Base-by-base conservation (phyloP, 129 eudicot genomes). In the Flaveria bidentis region DNA sequence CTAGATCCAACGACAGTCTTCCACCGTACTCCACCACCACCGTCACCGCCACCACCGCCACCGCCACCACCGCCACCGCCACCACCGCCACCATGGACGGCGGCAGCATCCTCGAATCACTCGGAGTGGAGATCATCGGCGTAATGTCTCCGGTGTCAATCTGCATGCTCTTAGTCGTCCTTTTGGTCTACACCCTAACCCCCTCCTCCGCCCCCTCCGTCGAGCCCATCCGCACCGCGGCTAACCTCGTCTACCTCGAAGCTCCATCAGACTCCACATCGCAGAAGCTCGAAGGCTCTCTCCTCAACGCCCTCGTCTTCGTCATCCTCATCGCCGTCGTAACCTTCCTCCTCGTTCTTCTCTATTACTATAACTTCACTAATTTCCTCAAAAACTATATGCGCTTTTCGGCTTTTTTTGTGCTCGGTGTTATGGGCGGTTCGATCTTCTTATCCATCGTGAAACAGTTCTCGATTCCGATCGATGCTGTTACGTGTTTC, bases 131-230 rank as follows among this genome's bases (percentile, higher is more conserved):
- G 28, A 86, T 95, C 76, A 89, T 86, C 78, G 90, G 86, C 75
- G 96, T 95, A 1, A 89, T 95, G 87, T 81, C 99, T 9, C 99
- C 99, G 17, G 99, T 95, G 30, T 95, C 99, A 42, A 88, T 91
- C 61, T 91, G 97, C 74, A 95, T 95, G 99, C 78, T 95, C 52
- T 63, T 89, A n/a, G 99, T 95, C 18, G 96, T 91, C 87, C 92
- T 95, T 16, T 72, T 94, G 33, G 94, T 95, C 78, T 88, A 83
- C 91, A 60, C 96, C 41, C 85, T 85, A 85, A 60, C 89, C 67
- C 50, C 89, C 18, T 44, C 83, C 47, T 2, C 89, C 74, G 17
- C 86, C 44, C 13, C 86, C 56, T 60, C 85, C 79, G 65, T 58
- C 68, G 78, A 75, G 61, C 88, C 89, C 20, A 82, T 91, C 90